Base-by-base conservation (phyloP, 164 flowering plant species). In the Vitis rupestris region DNA sequence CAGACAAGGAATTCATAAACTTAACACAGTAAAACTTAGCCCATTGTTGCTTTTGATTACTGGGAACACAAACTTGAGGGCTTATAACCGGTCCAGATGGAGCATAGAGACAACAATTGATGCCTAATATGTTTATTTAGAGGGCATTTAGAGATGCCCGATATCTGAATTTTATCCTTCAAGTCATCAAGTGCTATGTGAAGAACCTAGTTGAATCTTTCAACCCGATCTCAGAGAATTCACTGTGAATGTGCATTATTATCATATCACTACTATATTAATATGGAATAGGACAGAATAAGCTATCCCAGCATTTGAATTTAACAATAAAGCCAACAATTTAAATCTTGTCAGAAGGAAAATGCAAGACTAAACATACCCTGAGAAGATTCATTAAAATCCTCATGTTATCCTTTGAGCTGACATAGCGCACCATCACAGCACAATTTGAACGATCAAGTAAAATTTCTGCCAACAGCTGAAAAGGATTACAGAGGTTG, bases 311-410 rank as follows among this genome's bases (percentile, higher is more conserved):
- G 14, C 56, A 53, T 53, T 0, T 37, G 44, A 37, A 3, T 37
- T 37, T 37, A 3, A 50, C 37, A 55, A 9, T 23, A 8, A 1
- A 48, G 44, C 44, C 8, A 1, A 37, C 44, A 37, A 37, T 37
- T 37, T 37, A 37, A 37, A 37, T 37, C 44, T 37, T 37, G 44
- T 37, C 44, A 10, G 9, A 11, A 23, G 52, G 72, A 50, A 62
- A 61, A 3, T 37, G 52, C 1, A 59, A 59, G 50, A 56, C 44
- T 23, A 49, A n/a, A 37, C 76, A 63, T 90, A 96, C 98, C 85
- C 97, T 86, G 10, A 96, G 86, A 79, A 93, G 97, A 85, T 89
- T 93, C 99, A 96, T 96, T 27, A 92, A 81, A 70, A 96, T 88
- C 80, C 86, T 85, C 79, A 96, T 81, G 73, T 96, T 93, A 50